These are phyloP conservation scores for Canna indica DNA, from an alignment of 176 grass and related monocot genomes.

Conservation along the genomic window DNA sequence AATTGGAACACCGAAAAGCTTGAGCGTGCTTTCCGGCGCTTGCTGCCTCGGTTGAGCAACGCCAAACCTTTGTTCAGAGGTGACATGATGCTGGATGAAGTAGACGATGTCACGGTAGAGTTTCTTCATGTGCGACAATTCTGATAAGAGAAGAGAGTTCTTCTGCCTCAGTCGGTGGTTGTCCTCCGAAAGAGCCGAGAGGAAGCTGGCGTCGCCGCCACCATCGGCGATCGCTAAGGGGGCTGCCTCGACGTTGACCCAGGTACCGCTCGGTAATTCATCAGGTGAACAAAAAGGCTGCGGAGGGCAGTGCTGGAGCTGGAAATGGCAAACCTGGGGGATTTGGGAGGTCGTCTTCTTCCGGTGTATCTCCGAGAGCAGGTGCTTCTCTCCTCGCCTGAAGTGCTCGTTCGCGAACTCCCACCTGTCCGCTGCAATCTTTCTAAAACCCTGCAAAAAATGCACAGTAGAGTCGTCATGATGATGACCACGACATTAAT, in stretches of 20 bases:
- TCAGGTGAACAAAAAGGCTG: not conserved
- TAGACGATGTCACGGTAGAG: constrained; percentile 92
- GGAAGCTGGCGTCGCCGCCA: constrained; percentile 25
- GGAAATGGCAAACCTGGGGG: constrained; percentile 12
- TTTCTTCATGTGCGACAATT: constrained; percentile 88
- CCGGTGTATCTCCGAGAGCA: constrained; percentile 79
- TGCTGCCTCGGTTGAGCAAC: no score
- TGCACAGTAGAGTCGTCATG: no score
- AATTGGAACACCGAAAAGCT: constrained; percentile 70
- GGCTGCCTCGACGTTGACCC: not conserved
- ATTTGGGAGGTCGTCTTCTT: constrained; percentile 45
- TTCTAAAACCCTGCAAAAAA: constrained; percentile 67
- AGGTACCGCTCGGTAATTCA: no score
- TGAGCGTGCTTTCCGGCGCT: constrained; percentile 29
- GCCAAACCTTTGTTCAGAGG: no score
- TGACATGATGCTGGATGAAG: constrained; percentile 87
- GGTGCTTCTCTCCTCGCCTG: constrained; percentile 77
- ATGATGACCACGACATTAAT: no score
- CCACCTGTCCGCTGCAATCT: constrained; percentile 88
- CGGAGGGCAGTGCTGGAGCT: constrained; percentile 12
- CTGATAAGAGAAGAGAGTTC: constrained; percentile 72
- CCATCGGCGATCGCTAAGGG: not conserved
- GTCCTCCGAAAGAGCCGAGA: constrained; percentile 83
- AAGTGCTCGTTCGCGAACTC: constrained; percentile 96
- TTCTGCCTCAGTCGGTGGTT: constrained; percentile 64